Percentiles rank a stretch among this genome's conserved stretches.
These are phyloP conservation scores for Suhomyces terraborum DNA, from an alignment of 1,139 yeast species.

Conservation along the genomic window DNA sequence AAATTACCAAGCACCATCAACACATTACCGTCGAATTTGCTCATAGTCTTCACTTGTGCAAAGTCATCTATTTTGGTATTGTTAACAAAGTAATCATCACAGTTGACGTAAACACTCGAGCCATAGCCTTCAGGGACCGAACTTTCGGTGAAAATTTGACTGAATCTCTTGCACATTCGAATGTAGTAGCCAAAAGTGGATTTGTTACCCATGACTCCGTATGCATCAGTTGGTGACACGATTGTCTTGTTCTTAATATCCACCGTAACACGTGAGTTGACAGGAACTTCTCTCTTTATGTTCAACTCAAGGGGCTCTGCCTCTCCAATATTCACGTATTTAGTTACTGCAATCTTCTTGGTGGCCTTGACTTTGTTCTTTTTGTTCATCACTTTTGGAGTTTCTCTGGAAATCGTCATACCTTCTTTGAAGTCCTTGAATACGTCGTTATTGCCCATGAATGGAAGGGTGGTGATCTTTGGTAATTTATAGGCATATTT, in stretches of 20 bases:
- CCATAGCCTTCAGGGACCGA: slow-evolving; percentile 67
- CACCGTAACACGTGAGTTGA: slow-evolving; percentile 79
- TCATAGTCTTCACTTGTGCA: slow-evolving; percentile 16
- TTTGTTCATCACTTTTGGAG: slow-evolving; percentile 42
- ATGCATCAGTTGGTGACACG: slow-evolving; percentile 74
- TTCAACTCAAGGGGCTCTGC: slow-evolving; percentile 56
- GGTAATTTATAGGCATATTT: slow-evolving; percentile 72
- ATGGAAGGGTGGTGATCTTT: slow-evolving; percentile 70
- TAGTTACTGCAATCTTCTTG: slow-evolving; percentile 60
- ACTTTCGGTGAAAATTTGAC: slow-evolving; percentile 70
- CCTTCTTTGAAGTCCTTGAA: slow-evolving; percentile 59
- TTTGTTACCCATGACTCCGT: slow-evolving; percentile 60
- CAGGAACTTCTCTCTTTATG: slow-evolving; percentile 63
- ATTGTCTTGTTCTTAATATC: slow-evolving; percentile 61
- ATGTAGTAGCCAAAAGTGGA: slow-evolving; percentile 76
- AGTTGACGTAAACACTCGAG: slow-evolving; percentile 61
- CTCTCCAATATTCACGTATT: slow-evolving; percentile 74
- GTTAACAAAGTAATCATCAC: slow-evolving; percentile 59
- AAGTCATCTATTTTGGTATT: slow-evolving; percentile 23
- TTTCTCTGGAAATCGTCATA: slow-evolving; percentile 59
- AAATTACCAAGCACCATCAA: slow-evolving; percentile 67
- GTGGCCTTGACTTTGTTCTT: slow-evolving; percentile 44
- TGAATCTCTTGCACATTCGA: slow-evolving; percentile 62
- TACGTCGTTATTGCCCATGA: slow-evolving; percentile 55
- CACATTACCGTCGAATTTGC: slow-evolving; percentile 29